Evolutionary conservation across 495 filamentous ascomycete genomes (phyloP), one percentile per base, ranked within the genome.

Genomic region (Pyrenopolyporus hunteri): DNA sequence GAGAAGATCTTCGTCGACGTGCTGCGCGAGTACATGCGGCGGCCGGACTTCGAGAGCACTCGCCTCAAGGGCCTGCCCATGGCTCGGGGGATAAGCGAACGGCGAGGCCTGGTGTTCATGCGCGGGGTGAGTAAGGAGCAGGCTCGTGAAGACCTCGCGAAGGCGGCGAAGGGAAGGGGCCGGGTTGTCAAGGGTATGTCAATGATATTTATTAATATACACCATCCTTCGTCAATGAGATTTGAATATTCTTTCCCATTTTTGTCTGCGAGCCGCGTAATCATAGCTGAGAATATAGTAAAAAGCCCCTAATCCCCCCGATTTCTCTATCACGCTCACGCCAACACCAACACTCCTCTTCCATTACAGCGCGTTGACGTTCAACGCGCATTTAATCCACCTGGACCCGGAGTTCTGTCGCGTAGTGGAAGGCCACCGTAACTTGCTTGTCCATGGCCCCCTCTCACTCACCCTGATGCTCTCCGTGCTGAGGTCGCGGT

Each of bases 351-450:
- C 80, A 17, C 78, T 96, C 0, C 82, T 96, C 23, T 93, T 92
- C 73, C 85, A 90, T n/a, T 96, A 89, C 75, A 90, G 86, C 23
- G 90, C 90, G 0, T 80, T 96, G 13, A 91, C 87, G 4, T 91
- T 89, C 80, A 96, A 96, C 71, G 89, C 90, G 4, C 92, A 96
- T 68, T 75, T 80, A 4, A 95, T 96, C 53, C 92, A 96, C 65
- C 80, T 94, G n/a, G 89, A 96, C 69, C 82, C 79, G 3, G 53
- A 76, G 11, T 96, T 91, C 74, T 85, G 85, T 16, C 81, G 80
- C 14, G 76, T 83, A 23, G 74, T 84, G 1, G 93, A 98, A 72
- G 90, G 89, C 6, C 85, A 93, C 69, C 81, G 78, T 9, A 82
- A 86, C 46, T 76, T 90, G 19, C 80, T 98, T 9, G 89, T 96